phyloP scores from a whole-genome alignment of 1,139 yeast genomes.

The Taiozyma sp. region DNA sequence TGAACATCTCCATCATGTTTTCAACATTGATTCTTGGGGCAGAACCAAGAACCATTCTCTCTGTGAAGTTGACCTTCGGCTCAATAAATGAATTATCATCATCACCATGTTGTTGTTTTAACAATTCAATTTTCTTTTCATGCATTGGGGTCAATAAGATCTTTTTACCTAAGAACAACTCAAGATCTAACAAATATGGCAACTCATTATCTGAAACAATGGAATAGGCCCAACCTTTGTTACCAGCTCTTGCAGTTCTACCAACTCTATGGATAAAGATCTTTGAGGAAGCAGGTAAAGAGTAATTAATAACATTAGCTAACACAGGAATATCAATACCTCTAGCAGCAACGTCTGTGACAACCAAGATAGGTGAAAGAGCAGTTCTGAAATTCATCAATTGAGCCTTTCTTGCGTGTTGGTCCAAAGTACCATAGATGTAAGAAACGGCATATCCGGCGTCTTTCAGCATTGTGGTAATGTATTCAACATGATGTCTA shows the following conservation, averaged over 20 bases:
- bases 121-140: constrained; percentile 49
- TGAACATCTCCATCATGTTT: constrained; percentile 64
- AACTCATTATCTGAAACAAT: constrained; percentile 80
- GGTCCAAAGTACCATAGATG: constrained; percentile 93
- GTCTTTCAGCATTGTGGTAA: constrained; percentile 59
- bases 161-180: constrained; percentile 83
- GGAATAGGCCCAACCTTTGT: constrained; percentile 96
- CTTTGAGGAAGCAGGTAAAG: constrained; percentile 88
- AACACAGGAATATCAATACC: constrained; percentile 98
- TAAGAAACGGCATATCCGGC: constrained; percentile 86
- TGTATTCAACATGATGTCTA: constrained; percentile 93
- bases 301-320: constrained; percentile 88
- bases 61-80: constrained; percentile 66
- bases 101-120: constrained; percentile 31
- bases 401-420: constrained; percentile 89
- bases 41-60: constrained; percentile 77
- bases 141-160: constrained; percentile 65
- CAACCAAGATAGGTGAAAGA: constrained; percentile 75
- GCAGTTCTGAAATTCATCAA: constrained; percentile 82
- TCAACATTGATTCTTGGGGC: constrained; percentile 73
- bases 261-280: constrained; percentile 97
- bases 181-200: constrained; percentile 87
- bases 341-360: constrained; percentile 98
- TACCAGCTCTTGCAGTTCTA: constrained; percentile 99
- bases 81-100: constrained; percentile 31